Conservation (phyloP, 208 protist genomes). For the Trypanosoma platydactyli region DNA sequence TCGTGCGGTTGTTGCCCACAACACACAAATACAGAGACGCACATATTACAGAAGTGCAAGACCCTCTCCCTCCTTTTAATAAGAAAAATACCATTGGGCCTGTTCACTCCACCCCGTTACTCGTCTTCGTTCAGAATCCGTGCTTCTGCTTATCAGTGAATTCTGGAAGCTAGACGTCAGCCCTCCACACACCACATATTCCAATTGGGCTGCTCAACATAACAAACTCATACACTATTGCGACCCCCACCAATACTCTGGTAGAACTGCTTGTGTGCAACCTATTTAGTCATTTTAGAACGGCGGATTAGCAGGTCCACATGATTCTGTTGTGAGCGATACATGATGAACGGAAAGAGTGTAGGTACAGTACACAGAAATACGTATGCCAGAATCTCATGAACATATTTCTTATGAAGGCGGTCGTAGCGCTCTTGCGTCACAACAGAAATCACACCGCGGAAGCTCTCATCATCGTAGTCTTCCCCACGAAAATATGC, state of each 20-base stretch:
- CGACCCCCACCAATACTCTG: too few relatives aligned
- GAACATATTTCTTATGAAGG: conserved; percentile 71
- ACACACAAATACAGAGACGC: too few relatives aligned
- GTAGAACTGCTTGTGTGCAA: too few relatives aligned
- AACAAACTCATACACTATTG: too few relatives aligned
- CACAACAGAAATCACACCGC: conserved; percentile 78
- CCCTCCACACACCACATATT: too few relatives aligned
- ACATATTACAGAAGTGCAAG: too few relatives aligned
- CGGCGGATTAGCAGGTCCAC: conserved; percentile 70
- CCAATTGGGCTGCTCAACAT: too few relatives aligned
- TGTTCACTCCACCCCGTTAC: not conserved
- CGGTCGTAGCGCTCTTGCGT: conserved; percentile 84
- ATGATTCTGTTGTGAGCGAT: conserved; percentile 74
- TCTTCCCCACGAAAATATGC: conserved; percentile 73
- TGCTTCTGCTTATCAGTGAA: not conserved
- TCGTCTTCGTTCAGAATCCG: not conserved
- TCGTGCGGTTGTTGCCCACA: too few relatives aligned
- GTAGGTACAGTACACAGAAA: conserved; percentile 77
- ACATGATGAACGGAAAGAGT: conserved; percentile 74
- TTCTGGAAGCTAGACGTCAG: too few relatives aligned
- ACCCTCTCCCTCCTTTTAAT: too few relatives aligned
- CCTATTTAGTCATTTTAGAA: conserved; percentile 50
- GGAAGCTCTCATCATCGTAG: conserved; percentile 81
- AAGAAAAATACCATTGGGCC: not conserved
- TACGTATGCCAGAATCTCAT: conserved; percentile 73